These are phyloP conservation scores for Solanum virginianum DNA, from an alignment of 257 asterid genomes.

Conservation along the genomic window DNA sequence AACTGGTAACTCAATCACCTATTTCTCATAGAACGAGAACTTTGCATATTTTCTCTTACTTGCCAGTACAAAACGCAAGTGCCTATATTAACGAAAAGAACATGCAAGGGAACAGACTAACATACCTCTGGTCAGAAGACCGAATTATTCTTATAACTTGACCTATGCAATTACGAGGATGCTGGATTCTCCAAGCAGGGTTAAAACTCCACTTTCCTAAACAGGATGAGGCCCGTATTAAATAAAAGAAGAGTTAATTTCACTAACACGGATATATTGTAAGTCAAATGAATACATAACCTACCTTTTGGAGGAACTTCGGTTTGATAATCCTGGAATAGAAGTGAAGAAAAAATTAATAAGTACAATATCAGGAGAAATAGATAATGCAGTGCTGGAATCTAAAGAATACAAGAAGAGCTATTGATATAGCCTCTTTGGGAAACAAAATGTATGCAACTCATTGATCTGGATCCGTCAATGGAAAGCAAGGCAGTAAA, in stretches of 20 bases:
- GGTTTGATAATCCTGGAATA: slow-evolving; percentile 36
- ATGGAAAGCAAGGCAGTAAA: not conserved
- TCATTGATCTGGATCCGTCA: not conserved
- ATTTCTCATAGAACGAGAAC: not conserved
- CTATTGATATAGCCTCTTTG: not conserved
- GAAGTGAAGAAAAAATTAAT: slow-evolving; percentile 7
- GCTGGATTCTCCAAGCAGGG: slow-evolving; percentile 27
- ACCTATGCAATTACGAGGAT: slow-evolving; percentile 55
- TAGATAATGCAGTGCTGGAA: not conserved
- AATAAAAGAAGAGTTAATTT: not conserved
- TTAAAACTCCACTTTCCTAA: slow-evolving; percentile 32
- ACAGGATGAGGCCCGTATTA: not conserved
- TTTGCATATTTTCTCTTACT: not conserved
- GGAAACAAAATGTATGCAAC: not conserved
- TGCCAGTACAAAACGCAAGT: not conserved
- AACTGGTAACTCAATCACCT: not conserved
- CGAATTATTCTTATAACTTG: slow-evolving; percentile 40
- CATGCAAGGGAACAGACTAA: not conserved
- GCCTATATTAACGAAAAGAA: not conserved
- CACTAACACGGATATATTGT: not conserved
- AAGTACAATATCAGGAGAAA: not conserved
- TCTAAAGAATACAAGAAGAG: not conserved
- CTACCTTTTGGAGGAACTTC: slow-evolving; percentile 53
- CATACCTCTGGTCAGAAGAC: slow-evolving; percentile 47
- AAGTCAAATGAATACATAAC: slow-evolving; percentile 3